These are phyloP conservation scores for Exophiala mesophila DNA, from an alignment of 2,329 filamentous ascomycete genomes.

Conservation along the genomic window DNA sequence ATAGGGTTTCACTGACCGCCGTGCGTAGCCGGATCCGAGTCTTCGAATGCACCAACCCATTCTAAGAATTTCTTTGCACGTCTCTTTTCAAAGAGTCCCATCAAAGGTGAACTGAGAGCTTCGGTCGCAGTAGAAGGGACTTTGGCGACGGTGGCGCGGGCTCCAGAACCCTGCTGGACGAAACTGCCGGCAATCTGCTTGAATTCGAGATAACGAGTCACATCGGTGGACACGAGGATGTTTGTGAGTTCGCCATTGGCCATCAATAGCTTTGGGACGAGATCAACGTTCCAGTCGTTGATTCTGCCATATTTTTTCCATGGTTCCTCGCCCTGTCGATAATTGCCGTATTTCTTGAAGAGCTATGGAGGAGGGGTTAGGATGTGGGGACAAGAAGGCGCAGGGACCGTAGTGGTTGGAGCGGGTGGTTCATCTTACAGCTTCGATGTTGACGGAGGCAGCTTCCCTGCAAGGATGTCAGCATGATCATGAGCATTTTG, in stretches of 20 bases:
- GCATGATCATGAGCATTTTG: too few relatives aligned
- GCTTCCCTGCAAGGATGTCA: conserved; percentile 62
- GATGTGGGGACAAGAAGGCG: too few relatives aligned
- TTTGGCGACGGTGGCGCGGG: conserved; percentile 90
- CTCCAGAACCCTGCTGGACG: conserved; percentile 79
- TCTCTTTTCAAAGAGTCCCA: conserved; percentile 97
- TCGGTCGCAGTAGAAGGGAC: conserved; percentile 90
- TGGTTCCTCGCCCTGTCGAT: conserved; percentile 71
- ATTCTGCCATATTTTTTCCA: conserved; percentile 96
- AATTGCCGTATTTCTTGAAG: conserved; percentile 95
- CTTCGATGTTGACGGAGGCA: conserved; percentile 93
- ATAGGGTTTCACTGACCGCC: conserved; percentile 60
- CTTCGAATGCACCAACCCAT: conserved; percentile 84
- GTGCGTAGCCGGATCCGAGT: conserved; percentile 77
- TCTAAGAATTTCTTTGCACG: conserved; percentile 95
- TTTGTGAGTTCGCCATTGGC: conserved; percentile 97
- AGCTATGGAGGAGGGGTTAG: conserved; percentile 67
- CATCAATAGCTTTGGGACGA: conserved; percentile 98
- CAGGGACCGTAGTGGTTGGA: too few relatives aligned
- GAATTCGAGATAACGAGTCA: conserved; percentile 84
- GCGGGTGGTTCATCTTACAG: conserved; percentile 51
- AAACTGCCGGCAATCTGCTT: conserved; percentile 94
- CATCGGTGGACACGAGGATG: conserved; percentile 93
- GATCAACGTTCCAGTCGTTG: conserved; percentile 99
- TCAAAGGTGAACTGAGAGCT: conserved; percentile 84